These are phyloP conservation scores for Neotropicomus parvogracilis DNA, from an alignment of 1,284 basidiomycete species.

Conservation along the genomic window DNA sequence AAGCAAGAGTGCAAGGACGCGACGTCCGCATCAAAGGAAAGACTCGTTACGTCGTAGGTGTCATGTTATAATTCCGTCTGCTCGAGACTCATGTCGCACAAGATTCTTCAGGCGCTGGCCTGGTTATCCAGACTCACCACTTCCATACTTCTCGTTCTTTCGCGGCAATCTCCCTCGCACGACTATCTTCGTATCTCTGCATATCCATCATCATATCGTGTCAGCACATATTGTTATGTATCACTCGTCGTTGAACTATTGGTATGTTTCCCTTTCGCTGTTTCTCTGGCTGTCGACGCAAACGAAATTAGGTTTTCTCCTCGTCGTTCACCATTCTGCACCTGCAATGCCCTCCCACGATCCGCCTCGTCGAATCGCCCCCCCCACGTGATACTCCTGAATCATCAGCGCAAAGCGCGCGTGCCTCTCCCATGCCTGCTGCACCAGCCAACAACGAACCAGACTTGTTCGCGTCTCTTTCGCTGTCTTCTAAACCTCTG, in stretches of 20 bases:
- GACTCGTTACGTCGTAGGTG: constrained; percentile 56
- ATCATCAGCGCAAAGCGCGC: constrained; percentile 17
- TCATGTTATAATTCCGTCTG: constrained; percentile 1
- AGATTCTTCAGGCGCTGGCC: constrained; percentile 56
- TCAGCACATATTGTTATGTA: constrained; percentile 45
- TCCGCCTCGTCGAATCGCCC: constrained; percentile 60
- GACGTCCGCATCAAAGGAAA: constrained; percentile 63
- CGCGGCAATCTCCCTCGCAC: constrained; percentile 40
- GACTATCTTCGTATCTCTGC: constrained; percentile 39
- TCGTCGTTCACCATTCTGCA: constrained; percentile 52
- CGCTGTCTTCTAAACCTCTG: constrained; percentile 61
- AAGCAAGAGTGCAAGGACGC: constrained; percentile 62
- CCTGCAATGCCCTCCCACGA: constrained; percentile 59
- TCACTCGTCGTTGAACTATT: constrained; percentile 48
- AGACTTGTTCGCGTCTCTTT: constrained; percentile 58
- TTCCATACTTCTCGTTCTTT: constrained; percentile 43
- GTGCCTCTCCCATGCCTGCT: constrained; percentile 27
- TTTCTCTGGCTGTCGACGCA: constrained; percentile 6
- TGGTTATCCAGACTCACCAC: constrained; percentile 59
- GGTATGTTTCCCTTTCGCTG: constrained; percentile 38
- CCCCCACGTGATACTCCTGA: constrained; percentile 40
- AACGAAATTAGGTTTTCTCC: constrained; percentile 42
- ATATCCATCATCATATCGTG: constrained; percentile 34
- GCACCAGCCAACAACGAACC: constrained; percentile 42
- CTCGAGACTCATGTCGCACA: constrained; percentile 6